phyloP scores from a whole-genome alignment of 2,329 filamentous ascomycete species.

The Calonectria crousiana region DNA sequence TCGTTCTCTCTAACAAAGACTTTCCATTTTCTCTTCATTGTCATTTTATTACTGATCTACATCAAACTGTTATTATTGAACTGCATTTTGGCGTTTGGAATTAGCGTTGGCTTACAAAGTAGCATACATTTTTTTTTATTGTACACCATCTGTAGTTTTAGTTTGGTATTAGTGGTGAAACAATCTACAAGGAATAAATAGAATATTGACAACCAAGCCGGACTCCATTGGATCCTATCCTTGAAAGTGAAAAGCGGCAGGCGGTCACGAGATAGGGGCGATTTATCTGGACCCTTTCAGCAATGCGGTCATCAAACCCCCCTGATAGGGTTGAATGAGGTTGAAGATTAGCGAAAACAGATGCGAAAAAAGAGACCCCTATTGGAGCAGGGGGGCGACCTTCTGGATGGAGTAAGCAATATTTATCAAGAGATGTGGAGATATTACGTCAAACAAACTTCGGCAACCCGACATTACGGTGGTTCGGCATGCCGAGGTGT shows the following conservation, averaged over 20 bases:
- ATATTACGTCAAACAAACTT: conserved; percentile 2
- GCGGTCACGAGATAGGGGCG: not conserved
- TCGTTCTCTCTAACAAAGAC: not conserved
- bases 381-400: not conserved
- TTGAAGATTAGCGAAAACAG: conserved; percentile 1
- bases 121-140: not conserved
- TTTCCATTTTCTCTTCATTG: not conserved
- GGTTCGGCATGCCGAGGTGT: not conserved
- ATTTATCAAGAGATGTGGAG: not conserved
- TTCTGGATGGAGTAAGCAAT: not conserved
- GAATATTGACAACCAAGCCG: not conserved
- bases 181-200: not conserved
- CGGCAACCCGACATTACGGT: not conserved
- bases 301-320: no score
- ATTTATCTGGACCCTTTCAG: not conserved
- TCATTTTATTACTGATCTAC: not conserved
- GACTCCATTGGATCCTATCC: not conserved
- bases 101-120: conserved; percentile 2
- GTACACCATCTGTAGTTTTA: not conserved
- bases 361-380: conserved; percentile 1
- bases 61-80: not conserved
- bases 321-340: not conserved
- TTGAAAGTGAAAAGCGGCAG: not conserved
- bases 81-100: not conserved
- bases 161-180: not conserved